Percentiles rank a stretch among this genome's conserved stretches.
phyloP scores from a whole-genome alignment of 2,329 filamentous ascomycete species.

The Cytospora mali region DNA sequence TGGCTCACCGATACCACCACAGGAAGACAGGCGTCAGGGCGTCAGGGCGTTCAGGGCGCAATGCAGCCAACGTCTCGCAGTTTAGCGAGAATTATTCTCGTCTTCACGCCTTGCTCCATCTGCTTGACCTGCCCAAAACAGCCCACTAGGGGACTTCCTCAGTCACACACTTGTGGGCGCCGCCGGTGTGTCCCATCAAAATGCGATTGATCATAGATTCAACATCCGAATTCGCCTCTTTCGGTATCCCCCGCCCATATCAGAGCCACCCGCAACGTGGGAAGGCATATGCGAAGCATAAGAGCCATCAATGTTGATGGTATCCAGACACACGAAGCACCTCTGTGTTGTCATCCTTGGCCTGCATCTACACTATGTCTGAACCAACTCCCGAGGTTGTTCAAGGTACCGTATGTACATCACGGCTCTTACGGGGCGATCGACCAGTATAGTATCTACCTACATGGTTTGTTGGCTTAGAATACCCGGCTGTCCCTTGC shows the following conservation, averaged over 20 bases:
- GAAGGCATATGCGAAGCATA: neutral
- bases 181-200: neutral
- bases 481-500: conserved; percentile 4
- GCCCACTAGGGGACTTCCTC: neutral
- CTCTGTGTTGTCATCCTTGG: neutral
- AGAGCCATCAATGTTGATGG: neutral
- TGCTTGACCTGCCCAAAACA: neutral
- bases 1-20: neutral
- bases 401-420: neutral
- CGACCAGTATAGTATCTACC: neutral
- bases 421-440: neutral
- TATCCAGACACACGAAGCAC: neutral
- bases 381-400: too few relatives aligned
- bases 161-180: neutral
- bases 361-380: neutral
- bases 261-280: neutral
- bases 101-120: neutral
- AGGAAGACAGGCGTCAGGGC: too few relatives aligned
- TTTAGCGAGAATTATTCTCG: neutral
- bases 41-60: neutral
- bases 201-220: neutral
- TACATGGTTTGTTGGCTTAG: neutral
- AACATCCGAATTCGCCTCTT: neutral
- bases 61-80: neutral
- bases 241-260: neutral